Evolutionary conservation across 2,329 filamentous ascomycete genomes (phyloP), one percentile per base, ranked within the genome.

Genomic region (Diaporthe aspalathi): DNA sequence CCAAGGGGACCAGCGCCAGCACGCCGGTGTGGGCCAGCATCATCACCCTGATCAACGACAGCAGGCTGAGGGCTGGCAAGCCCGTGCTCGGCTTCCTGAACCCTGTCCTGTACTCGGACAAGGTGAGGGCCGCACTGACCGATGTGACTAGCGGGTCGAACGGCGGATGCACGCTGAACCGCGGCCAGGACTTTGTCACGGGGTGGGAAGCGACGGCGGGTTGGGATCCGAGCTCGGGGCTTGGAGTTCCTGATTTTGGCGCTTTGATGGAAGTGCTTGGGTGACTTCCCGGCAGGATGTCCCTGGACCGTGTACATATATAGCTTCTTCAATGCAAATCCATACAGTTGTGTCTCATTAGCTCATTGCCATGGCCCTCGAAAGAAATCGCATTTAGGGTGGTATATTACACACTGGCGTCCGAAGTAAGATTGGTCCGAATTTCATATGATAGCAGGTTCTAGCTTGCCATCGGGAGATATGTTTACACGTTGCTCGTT

Each of bases 21-120:
- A 80, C 88, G 0, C 91, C 91, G 0, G 80, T 88, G 0, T 87
- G 88, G 43, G 86, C 88, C 0, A 86, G 84, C 7, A 83, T 92
- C 53, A 81, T 93, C 49, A 83, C 87, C 1, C 83, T 92, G 4
- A 80, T 92, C 70, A 93, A 93, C 74, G 90, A 92, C 74, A 88
- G 86, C 1, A 81, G 88, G 45, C 78, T 91, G n/a, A 79, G 83
- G 0, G 80, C 79, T 9, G 86, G 86, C 3, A 84, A 86, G 76
- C 73, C 68, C 22, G 76, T 81, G 2, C 72, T 84, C 0, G 80
- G 81, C 5, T 82, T 81, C 65, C 74, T 82, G 49, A 81, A 82
- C 71, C 80, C 72, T 3, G 49, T 54, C 8, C 38, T 73, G 29
- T 62, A 62, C 24, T 62, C 56, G 4, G 56, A 62, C 0, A 62